Conservation (phyloP, 2,329 filamentous ascomycete genomes). For the Venturia nashicola region DNA sequence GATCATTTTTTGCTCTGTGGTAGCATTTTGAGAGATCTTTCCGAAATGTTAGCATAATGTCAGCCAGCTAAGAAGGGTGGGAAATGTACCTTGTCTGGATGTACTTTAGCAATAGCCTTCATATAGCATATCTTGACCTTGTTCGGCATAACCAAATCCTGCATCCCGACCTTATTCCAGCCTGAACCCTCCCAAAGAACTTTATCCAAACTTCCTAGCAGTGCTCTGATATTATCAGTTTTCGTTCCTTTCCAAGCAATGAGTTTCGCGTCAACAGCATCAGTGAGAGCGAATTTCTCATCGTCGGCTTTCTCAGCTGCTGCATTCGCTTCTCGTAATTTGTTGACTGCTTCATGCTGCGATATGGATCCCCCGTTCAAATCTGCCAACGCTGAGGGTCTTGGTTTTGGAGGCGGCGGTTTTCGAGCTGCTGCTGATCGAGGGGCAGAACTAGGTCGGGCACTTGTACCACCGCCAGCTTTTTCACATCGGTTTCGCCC, state of each 20-base stretch:
- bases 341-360: constrained; percentile 63
- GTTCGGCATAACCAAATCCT: constrained; percentile 80
- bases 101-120: constrained; percentile 97
- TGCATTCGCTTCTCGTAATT: constrained; percentile 70
- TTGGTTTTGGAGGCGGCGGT: constrained; percentile 22
- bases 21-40: constrained; percentile 50
- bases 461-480: constrained; percentile 36
- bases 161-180: constrained; percentile 95
- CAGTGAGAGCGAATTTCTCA: constrained; percentile 80
- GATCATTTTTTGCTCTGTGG: constrained; percentile 55
- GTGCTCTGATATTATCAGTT: constrained; percentile 77
- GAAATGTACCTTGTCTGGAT: constrained; percentile 84
- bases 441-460: constrained; percentile 24
- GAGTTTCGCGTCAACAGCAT: constrained; percentile 72
- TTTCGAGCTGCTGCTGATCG: constrained; percentile 34
- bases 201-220: constrained; percentile 74
- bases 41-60: constrained; percentile 12
- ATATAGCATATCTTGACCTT: constrained; percentile 98
- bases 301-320: constrained; percentile 80
- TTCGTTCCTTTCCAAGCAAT: constrained; percentile 81
- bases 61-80: constrained; percentile 5
- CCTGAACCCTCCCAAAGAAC: constrained; percentile 87
- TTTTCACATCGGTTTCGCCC: constrained; percentile 84
- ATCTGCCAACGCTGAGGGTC: constrained; percentile 30
- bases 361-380: constrained; percentile 33